These are phyloP conservation scores for Stephania japonica DNA, from an alignment of 164 flowering plant genomes.

Conservation along the genomic window DNA sequence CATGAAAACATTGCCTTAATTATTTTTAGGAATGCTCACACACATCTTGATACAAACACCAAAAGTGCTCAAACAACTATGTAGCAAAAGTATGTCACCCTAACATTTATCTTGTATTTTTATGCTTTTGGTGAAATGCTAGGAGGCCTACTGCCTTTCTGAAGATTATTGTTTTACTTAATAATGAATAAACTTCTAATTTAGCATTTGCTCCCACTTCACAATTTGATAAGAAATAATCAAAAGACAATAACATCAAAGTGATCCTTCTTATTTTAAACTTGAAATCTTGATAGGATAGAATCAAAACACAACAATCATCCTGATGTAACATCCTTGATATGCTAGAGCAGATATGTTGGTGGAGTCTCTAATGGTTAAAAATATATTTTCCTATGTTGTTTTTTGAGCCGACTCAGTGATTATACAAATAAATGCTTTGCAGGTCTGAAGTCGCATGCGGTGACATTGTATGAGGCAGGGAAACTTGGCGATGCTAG, in stretches of 20 bases:
- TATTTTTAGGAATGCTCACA: no score
- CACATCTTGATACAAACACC: no score
- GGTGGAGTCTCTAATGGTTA: background rate
- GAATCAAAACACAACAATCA: no score
- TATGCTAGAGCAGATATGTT: background rate
- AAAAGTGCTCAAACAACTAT: no score
- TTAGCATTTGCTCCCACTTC: background rate
- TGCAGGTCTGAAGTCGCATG: constrained; percentile 95
- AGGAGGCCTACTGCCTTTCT: background rate
- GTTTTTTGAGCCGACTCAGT: background rate
- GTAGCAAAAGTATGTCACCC: no score
- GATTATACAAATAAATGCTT: background rate
- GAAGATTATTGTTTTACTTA: no score
- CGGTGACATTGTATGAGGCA: constrained; percentile 94
- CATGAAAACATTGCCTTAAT: background rate
- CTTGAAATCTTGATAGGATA: no score
- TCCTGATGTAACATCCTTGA: background rate
- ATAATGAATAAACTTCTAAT: no score
- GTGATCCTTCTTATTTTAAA: no score
- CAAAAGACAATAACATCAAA: background rate
- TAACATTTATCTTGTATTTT: no score
- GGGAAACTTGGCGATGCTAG: constrained; percentile 92
- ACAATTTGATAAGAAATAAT: background rate
- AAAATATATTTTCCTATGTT: no score
- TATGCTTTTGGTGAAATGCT: no score